phyloP scores from a whole-genome alignment of 164 flowering plant genomes.

The Stephania yunnanensis region DNA sequence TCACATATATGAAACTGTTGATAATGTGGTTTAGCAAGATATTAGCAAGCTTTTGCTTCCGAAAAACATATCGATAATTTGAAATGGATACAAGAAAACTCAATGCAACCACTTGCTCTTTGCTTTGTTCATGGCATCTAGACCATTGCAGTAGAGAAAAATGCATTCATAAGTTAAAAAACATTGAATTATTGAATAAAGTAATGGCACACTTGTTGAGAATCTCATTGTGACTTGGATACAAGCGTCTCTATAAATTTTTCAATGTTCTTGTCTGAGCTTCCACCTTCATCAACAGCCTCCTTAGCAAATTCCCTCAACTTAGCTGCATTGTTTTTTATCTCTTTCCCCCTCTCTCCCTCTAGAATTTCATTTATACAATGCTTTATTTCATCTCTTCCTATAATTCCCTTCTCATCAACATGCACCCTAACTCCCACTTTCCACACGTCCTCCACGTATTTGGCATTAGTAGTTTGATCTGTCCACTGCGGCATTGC shows the following conservation, averaged over 20 bases:
- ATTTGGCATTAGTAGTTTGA: constrained; percentile 47
- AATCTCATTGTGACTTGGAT: background rate
- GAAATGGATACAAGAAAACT: background rate
- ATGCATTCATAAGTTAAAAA: background rate
- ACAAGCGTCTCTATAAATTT: constrained; percentile 29
- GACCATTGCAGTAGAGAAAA: too few relatives aligned
- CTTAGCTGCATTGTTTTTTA: constrained; percentile 26
- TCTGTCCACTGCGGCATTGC: constrained; percentile 46
- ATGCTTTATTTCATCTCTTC: constrained; percentile 27
- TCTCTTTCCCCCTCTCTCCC: constrained; percentile 28
- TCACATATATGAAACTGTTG: background rate
- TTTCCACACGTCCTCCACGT: constrained; percentile 42
- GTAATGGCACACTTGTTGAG: background rate
- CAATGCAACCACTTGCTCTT: background rate
- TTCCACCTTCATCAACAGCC: constrained; percentile 39
- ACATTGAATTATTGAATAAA: background rate
- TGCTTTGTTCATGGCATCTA: background rate
- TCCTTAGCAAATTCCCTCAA: constrained; percentile 43
- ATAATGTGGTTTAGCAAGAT: background rate
- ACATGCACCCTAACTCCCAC: constrained; percentile 32
- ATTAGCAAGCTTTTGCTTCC: background rate
- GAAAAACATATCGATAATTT: background rate
- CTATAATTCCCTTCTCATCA: constrained; percentile 33
- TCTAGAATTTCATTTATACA: constrained; percentile 41
- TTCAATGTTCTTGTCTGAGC: constrained; percentile 38